These are phyloP conservation scores for Macrophomina tecta DNA, from an alignment of 2,329 filamentous ascomycete species.

Conservation along the genomic window DNA sequence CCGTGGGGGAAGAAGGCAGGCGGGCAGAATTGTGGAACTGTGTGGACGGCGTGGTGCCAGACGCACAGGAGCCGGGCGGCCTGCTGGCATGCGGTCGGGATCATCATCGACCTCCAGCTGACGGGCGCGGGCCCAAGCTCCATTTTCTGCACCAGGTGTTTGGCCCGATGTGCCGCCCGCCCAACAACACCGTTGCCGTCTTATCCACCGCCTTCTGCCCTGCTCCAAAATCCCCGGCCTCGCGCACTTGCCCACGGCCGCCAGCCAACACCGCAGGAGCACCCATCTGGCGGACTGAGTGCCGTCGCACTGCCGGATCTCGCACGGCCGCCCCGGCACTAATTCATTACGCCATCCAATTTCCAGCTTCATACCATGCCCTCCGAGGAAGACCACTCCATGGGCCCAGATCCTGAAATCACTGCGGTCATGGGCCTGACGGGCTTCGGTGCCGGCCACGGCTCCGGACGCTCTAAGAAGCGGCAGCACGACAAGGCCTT, in stretches of 20 bases:
- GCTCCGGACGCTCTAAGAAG: slow-evolving; percentile 62
- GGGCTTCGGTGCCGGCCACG: slow-evolving; percentile 74
- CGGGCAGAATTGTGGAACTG: slow-evolving; percentile 13
- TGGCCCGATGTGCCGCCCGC: slow-evolving; percentile 17
- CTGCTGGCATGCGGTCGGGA: slow-evolving; percentile 21
- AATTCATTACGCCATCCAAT: not conserved
- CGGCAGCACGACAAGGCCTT: slow-evolving; percentile 67
- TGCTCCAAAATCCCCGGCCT: no score
- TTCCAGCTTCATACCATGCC: not conserved
- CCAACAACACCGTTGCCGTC: not conserved
- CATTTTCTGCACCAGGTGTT: not conserved
- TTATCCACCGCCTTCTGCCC: not conserved
- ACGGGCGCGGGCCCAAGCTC: slow-evolving; percentile 15
- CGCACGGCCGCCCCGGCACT: not conserved
- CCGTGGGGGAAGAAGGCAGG: slow-evolving; percentile 11
- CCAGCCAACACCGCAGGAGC: no score
- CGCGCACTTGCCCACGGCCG: no score
- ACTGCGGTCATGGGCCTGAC: slow-evolving; percentile 76
- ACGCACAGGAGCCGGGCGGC: not conserved
- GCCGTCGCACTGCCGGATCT: not conserved
- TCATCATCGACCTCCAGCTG: slow-evolving; percentile 26
- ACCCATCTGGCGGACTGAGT: not conserved
- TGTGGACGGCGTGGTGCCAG: slow-evolving; percentile 4
- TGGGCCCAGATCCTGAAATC: slow-evolving; percentile 61
- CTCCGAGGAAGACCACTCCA: slow-evolving; percentile 17